Evolutionary conservation across 75 land plant species (phyloP).

Genomic region (Chamaecyparis obtusa): DNA sequence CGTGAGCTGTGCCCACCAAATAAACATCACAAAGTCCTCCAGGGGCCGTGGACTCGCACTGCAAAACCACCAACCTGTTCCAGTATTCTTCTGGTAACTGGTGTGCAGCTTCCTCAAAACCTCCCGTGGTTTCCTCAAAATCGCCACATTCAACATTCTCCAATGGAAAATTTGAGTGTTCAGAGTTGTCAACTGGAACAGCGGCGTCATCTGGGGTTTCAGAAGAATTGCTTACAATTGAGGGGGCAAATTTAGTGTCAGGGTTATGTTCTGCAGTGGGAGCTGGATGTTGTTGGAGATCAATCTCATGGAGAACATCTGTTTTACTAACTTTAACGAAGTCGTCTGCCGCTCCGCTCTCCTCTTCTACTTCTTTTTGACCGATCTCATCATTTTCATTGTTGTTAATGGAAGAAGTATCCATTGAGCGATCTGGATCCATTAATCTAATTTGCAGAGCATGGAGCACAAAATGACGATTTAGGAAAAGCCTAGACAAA

Average conservation of each 20-base stretch:
- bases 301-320: neutral
- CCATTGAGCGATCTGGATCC: neutral
- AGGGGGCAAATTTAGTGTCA: neutral
- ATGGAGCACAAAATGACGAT: neutral
- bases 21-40: slow-evolving; percentile 67
- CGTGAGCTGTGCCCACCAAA: slow-evolving; percentile 87
- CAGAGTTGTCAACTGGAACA: neutral
- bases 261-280: neutral
- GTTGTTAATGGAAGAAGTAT: neutral
- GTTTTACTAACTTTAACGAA: neutral
- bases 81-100: slow-evolving; percentile 43
- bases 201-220: neutral
- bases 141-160: neutral
- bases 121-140: neutral
- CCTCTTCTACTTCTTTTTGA: neutral
- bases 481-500: too few species aligned
- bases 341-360: neutral
- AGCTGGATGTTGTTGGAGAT: neutral
- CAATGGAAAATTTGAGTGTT: neutral
- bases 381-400: neutral
- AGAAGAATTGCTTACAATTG: neutral
- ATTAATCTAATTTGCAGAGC: neutral
- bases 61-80: slow-evolving; percentile 43
- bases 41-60: slow-evolving; percentile 63
- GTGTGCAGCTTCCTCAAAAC: neutral